These are phyloP conservation scores for Irpex sp. DNA, from an alignment of 1,284 basidiomycete species.

Conservation along the genomic window DNA sequence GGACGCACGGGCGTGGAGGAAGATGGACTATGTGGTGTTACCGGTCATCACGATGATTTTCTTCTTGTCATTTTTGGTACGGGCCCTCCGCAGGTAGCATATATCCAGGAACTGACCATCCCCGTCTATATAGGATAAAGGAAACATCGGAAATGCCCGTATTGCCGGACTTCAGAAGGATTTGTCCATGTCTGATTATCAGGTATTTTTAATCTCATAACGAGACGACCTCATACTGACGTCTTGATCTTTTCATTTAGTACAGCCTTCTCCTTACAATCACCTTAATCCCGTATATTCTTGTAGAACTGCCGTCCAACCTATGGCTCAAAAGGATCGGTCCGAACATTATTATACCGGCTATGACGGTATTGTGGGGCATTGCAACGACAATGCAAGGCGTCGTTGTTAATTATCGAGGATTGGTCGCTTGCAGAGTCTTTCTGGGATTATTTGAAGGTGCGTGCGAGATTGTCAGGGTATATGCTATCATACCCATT, in stretches of 20 bases:
- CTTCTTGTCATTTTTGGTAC: conserved; percentile 18
- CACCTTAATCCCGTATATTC: conserved; percentile 48
- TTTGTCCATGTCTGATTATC: conserved; percentile 9
- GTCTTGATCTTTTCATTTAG: conserved; percentile 12
- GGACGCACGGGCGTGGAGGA: not conserved
- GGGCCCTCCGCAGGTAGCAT: not conserved
- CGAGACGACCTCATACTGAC: not conserved
- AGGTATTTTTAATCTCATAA: conserved; percentile 5
- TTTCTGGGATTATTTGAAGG: conserved; percentile 65
- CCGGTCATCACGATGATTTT: conserved; percentile 15
- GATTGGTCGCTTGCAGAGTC: conserved; percentile 58
- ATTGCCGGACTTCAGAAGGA: conserved; percentile 10
- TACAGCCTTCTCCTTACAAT: conserved; percentile 39
- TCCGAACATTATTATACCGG: conserved; percentile 52
- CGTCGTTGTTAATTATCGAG: conserved; percentile 45
- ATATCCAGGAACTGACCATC: not conserved
- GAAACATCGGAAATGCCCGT: conserved; percentile 13
- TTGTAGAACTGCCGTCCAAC: conserved; percentile 58
- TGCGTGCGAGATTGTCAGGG: conserved; percentile 13
- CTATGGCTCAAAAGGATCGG: conserved; percentile 55
- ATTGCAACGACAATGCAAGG: conserved; percentile 46
- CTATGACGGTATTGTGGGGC: conserved; percentile 57
- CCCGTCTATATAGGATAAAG: conserved; percentile 4
- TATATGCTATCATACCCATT: conserved; percentile 1
- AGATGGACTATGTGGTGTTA: conserved; percentile 15